Evolutionary conservation across 257 asterid species (phyloP), one percentile per base, ranked within the genome.

Genomic region (Anisodus acutangulus): DNA sequence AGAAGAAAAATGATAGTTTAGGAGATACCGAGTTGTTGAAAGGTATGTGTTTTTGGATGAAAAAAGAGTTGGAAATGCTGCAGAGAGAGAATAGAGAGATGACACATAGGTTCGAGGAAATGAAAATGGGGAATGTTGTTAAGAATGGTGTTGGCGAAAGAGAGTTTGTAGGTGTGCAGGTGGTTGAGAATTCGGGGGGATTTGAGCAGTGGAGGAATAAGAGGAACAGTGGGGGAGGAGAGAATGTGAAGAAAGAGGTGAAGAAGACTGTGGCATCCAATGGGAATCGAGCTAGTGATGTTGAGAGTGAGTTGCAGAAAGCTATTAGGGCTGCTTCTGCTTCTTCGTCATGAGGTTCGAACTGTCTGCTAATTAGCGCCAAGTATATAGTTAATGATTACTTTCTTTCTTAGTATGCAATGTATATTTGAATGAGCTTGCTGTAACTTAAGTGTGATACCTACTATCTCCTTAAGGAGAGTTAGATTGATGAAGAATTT

Each of bases 281-380:
- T 47, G 87, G 37, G 47, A 82, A 78, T 83, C 9, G 86, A 26
- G 89, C 88, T 15, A 84, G 78, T 71, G 94, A 93, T 86, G 91
- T 95, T 80, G 98, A 95, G 91, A 91, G 76, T 87, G 99, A 95
- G 89, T 86, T 95, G 92, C 92, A 95, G 91, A 93, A 89, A 90
- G 99, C 99, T 60, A 93, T 95, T 79, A 85, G 80, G 88, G 98
- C 97, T 72, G 95, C 97, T 57, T 87, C 97, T 72, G 95, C 97
- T 57, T 87, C 94, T 43, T 85, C 96, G 70, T 43, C 84, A 0
- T 88, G 79, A 89, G 87, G 85, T 82, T 72, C 69, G 84, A 85
- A 78, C 60, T 79, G 71, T 62, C 62, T 66, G 35, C 58, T 51
- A 66, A 82, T 66, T 82, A 2, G 67, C 67, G 16, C 39, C 39